phyloP scores from a whole-genome alignment of 2,329 filamentous ascomycete species.

The Emergomyces africanus region DNA sequence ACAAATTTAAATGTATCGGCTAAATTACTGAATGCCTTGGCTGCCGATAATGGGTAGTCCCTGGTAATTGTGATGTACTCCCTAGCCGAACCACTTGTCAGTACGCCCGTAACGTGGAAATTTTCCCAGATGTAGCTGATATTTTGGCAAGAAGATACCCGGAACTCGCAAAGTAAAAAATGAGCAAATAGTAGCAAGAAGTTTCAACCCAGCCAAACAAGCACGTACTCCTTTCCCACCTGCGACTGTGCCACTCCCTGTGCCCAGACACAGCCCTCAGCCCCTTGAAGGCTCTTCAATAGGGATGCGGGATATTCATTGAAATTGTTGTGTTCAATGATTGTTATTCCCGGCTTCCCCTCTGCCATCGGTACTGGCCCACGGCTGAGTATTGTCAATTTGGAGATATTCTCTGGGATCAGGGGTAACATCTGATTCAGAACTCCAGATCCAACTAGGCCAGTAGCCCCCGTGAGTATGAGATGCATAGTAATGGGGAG shows the following conservation, averaged over 20 bases:
- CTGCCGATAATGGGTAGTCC: conserved; percentile 52
- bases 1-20: conserved; percentile 53
- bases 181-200: conserved; percentile 13
- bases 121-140: conserved; percentile 4
- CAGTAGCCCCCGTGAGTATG: conserved; percentile 56
- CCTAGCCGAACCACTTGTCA: conserved; percentile 13
- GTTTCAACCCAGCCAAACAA: conserved; percentile 2
- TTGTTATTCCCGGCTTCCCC: conserved; percentile 37
- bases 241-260: conserved; percentile 51
- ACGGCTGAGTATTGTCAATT: conserved; percentile 56
- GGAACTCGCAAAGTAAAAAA: not conserved
- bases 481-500: conserved; percentile 22
- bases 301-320: conserved; percentile 44
- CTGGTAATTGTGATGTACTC: conserved; percentile 58
- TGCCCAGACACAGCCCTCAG: conserved; percentile 61
- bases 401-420: conserved; percentile 39
- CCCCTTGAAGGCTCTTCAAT: conserved; percentile 48
- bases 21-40: conserved; percentile 44
- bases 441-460: conserved; percentile 49
- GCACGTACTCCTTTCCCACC: conserved; percentile 45
- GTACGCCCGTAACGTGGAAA: not conserved
- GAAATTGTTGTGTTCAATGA: conserved; percentile 59
- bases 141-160: not conserved
- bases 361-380: conserved; percentile 52
- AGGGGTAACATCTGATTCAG: conserved; percentile 46